Evolutionary conservation across 2,329 filamentous ascomycete genomes (phyloP), one percentile per base, ranked within the genome.

Genomic region (Epichloe sibirici): DNA sequence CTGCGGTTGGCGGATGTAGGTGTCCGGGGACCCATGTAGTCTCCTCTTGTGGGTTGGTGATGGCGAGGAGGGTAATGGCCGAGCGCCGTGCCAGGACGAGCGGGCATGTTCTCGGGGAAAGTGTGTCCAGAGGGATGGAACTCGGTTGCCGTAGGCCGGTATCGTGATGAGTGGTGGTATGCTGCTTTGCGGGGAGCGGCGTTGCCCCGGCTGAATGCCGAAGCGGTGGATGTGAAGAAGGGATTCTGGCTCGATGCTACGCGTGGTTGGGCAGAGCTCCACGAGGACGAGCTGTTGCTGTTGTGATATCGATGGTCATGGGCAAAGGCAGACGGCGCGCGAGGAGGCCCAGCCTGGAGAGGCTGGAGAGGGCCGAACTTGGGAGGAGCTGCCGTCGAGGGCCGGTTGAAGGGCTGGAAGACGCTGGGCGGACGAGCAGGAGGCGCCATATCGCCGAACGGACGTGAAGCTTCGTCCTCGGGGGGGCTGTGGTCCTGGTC

Each of bases 121-220:
- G 25, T 12, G 21, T 50, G 21, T 17, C 44, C 43, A 21, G 44
- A 45, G 13, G 64, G 65, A 28, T 63, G 65, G 28, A 67, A 66
- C 51, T 69, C 66, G 4, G 62, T 58, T n/a, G 63, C 65, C 37
- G 59, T 63, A 37, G 65, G 61, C 8, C 65, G 62, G 55, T 69
- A 70, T 11, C 55, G 57, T 28, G 56, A 53, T 2, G 54, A 52
- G 3, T 52, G 23, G 49, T 51, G 49, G 25, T 45, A 51, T 15
- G 49, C 31, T 9, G 40, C 31, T 15, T 40, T 45, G 23, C 49
- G 49, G 8, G 42, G 34, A 21, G 43, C 35, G 15, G 39, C 13
- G 28, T 17, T 37, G 6, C 17, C 40, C n/a, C 48, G 55, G 9
- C 52, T 46, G 28, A 57, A 58, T 6, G 55, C 49, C n/a, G 58